Conservation (phyloP, 257 asterid species). For the Solanum infundibuliforme region DNA sequence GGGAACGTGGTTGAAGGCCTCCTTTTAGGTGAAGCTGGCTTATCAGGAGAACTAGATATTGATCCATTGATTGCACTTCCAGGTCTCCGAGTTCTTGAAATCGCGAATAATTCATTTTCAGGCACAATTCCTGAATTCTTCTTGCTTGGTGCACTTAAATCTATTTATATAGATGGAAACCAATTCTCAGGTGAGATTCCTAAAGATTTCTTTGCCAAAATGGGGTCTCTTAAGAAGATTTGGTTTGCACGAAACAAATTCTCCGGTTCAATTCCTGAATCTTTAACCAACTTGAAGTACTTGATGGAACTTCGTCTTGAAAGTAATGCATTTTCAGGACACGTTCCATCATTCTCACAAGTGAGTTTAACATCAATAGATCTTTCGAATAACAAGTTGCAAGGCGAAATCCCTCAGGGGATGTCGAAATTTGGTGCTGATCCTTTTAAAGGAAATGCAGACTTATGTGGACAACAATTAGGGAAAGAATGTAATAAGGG, state of each 20-base stretch:
- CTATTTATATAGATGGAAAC: constrained; percentile 34
- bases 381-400: constrained; percentile 38
- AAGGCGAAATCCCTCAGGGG: constrained; percentile 61
- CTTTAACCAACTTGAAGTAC: constrained; percentile 19
- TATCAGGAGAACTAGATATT: constrained; percentile 32
- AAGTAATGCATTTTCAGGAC: constrained; percentile 52
- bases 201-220: constrained; percentile 21
- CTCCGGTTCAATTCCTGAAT: constrained; percentile 48
- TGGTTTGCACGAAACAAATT: constrained; percentile 43
- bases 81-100: constrained; percentile 31
- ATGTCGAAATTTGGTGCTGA: constrained; percentile 35
- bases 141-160: constrained; percentile 43
- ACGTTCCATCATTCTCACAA: constrained; percentile 33
- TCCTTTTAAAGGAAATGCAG: constrained; percentile 44
- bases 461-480: constrained; percentile 48
- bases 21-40: constrained; percentile 30
- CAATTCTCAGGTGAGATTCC: constrained; percentile 59
- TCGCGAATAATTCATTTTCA: constrained; percentile 46
- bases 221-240: constrained; percentile 49
- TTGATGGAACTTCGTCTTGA: constrained; percentile 34
- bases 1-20: constrained; percentile 25
- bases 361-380: constrained; percentile 20
- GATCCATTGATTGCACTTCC: constrained; percentile 25
- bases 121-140: constrained; percentile 54
- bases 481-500: constrained; percentile 25